These are phyloP conservation scores for Parafenestella ontariensis DNA, from an alignment of 2,329 filamentous ascomycete genomes.

Conservation along the genomic window DNA sequence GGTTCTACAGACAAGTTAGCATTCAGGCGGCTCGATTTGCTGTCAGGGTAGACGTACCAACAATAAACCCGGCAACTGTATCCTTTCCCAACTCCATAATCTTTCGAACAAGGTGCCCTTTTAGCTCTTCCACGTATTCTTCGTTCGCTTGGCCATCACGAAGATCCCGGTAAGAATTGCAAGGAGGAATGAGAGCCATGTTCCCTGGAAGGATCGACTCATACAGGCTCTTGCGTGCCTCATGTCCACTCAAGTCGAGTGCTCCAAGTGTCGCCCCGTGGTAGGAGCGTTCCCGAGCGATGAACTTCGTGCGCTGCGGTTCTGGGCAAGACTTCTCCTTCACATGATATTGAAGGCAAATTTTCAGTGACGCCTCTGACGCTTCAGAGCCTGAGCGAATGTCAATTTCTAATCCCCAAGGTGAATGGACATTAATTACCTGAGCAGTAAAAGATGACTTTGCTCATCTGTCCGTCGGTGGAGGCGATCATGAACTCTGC, in stretches of 20 bases:
- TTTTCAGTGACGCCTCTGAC: constrained; percentile 72
- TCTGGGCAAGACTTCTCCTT: constrained; percentile 60
- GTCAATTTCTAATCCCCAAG: neutral
- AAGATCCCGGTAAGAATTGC: constrained; percentile 69
- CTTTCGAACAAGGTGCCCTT: constrained; percentile 70
- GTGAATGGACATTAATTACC: constrained; percentile 52
- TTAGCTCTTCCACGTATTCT: constrained; percentile 67
- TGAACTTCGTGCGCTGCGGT: constrained; percentile 65
- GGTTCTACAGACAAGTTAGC: constrained; percentile 78
- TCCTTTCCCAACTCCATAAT: constrained; percentile 54
- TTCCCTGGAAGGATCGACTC: constrained; percentile 64
- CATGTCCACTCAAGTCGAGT: constrained; percentile 69
- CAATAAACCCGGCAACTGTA: constrained; percentile 64
- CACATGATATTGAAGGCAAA: constrained; percentile 70
- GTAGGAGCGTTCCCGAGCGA: constrained; percentile 70
- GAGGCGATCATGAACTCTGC: constrained; percentile 58
- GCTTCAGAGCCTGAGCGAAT: constrained; percentile 62
- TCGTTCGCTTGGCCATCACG: constrained; percentile 60
- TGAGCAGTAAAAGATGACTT: constrained; percentile 64
- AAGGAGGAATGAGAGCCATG: constrained; percentile 69
- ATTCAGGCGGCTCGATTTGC: constrained; percentile 63
- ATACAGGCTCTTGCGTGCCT: constrained; percentile 66
- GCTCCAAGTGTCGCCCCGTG: constrained; percentile 75
- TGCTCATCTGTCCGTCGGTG: constrained; percentile 61
- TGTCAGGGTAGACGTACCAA: too few relatives aligned